Evolutionary conservation across 1,139 yeast genomes (phyloP), one percentile per base, ranked within the genome.

Genomic region (Magnusiomyces tetraspermus): DNA sequence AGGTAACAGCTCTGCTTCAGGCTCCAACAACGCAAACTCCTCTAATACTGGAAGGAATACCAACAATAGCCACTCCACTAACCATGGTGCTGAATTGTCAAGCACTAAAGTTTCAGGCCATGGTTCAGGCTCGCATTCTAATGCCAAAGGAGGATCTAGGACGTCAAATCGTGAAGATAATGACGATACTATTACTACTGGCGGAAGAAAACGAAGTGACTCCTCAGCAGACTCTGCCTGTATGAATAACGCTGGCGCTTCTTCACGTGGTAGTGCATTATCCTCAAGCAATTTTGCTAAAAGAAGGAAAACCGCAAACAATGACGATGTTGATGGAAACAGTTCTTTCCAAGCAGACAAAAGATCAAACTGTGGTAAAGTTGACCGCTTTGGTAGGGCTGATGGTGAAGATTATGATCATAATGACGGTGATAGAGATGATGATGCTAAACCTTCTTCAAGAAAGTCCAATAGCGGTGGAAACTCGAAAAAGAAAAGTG

Each of bases 1-100:
- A 23, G 50, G 52, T 4, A 44, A 48, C 23, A 49, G 48, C 41
- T 41, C 42, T 17, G 21, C 51, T 46, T 50, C 33, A 4, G 55
- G 57, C 3, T 48, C 24, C 6, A 30, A 28, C 13, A 28, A n/a
- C 24, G 40, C n/a, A 17, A 17, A 11, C 19, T 21, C 5, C 28
- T 23, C n/a, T 13, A 17, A 10, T 21, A 40, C 15, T 17, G 48
- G 48, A 3, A 13, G 48, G 13, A 45, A 26, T 15, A 45, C 48
- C 17, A 45, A 45, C 28, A 45, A 45, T 17, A 31, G 40, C 11
- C 33, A 30, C 21, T 30, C 48, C 2, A 45, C 48, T 8, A 45
- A 45, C 30, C 48, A 45, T 21, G 48, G 48, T 13, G 48, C 40
- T 23, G 45, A 42, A 17, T 17, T 31, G n/a, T 17, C 28, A n/a